Percentiles rank a stretch among this genome's conserved stretches.
Evolutionary conservation across 2,329 filamentous ascomycete species (phyloP).

Genomic region (Parastagonospora avenae): DNA sequence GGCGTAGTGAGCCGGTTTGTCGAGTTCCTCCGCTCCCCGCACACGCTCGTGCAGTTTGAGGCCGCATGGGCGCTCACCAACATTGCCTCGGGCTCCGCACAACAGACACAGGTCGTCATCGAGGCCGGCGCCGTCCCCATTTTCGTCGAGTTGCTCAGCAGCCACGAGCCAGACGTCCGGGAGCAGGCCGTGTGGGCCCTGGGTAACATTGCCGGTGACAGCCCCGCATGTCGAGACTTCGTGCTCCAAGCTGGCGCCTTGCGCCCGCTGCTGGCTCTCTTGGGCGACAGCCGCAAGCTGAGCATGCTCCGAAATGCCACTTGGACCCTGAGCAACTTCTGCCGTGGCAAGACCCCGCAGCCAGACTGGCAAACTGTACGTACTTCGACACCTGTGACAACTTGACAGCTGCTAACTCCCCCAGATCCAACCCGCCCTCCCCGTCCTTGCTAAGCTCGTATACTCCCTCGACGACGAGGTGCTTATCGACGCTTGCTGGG

Average conservation of each 20-base stretch:
- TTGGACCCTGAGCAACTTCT: constrained; percentile 99
- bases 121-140: constrained; percentile 98
- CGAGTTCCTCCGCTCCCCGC: constrained; percentile 95
- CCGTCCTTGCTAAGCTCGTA: constrained; percentile 93
- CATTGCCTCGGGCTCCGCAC: constrained; percentile 95
- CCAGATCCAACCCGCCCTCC: constrained; percentile 91
- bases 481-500: constrained; percentile 98
- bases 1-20: constrained; percentile 97
- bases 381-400: constrained; percentile 20
- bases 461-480: constrained; percentile 99
- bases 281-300: constrained; percentile 96
- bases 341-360: constrained; percentile 98
- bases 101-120: constrained; percentile 98
- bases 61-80: constrained; percentile 99
- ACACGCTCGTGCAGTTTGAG: constrained; percentile 98
- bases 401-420: constrained; percentile 1
- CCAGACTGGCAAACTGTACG: constrained; percentile 95
- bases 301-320: constrained; percentile 99
- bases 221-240: constrained; percentile 95
- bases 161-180: constrained; percentile 95
- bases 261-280: constrained; percentile 83
- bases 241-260: constrained; percentile 90
- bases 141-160: constrained; percentile 93
- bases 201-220: constrained; percentile 98
- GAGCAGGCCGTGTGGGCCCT: constrained; percentile 99